Base-by-base conservation (phyloP, 169 alveolate species). In the Plasmodium relictum region DNA sequence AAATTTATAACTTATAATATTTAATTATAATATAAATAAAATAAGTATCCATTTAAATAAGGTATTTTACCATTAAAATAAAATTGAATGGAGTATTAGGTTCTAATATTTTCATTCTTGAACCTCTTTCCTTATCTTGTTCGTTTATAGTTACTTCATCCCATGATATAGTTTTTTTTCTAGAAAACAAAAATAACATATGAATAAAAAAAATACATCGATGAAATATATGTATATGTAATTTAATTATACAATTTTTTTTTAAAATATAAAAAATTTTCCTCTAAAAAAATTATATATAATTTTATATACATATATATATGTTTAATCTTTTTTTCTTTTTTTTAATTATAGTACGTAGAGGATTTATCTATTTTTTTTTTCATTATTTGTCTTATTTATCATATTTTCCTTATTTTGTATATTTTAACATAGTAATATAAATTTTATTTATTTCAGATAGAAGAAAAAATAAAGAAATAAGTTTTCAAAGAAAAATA, bases 41-140 rank as follows among this genome's bases (percentile, higher is more conserved):
- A 31, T 31, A 31, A 31, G 3, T 31, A 31, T 31, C n/a, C 9
- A 56, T 56, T 56, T 56, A 56, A 6, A 56, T 22, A 4, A 48
- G 39, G 24, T 16, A 14, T 6, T 69, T 18, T 88, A 92, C 95
- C 92, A 85, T 86, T 62, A 93, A 52, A 74, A 65, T 78, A 94
- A 88, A 92, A 89, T 92, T 88, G 73, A 89, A 95, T 7, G 97
- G 97, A n/a, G 97, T 95, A 68, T 92, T 89, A 18, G 93, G 95
- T 78, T 95, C 97, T 54, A 93, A 50, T 52, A 95, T 95, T 66
- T 95, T 95, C 85, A 85, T 72, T 63, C 97, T 70, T 10, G 97
- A 94, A 9, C 97, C 97, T 56, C 97, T 83, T 26, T 78, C 96
- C 61, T 95, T 95, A 91, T 95, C 96, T 59, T 95, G 97, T 72